phyloP scores from a whole-genome alignment of 371 early-diverging fungal genomes.

The Actinomortierella wolfii region DNA sequence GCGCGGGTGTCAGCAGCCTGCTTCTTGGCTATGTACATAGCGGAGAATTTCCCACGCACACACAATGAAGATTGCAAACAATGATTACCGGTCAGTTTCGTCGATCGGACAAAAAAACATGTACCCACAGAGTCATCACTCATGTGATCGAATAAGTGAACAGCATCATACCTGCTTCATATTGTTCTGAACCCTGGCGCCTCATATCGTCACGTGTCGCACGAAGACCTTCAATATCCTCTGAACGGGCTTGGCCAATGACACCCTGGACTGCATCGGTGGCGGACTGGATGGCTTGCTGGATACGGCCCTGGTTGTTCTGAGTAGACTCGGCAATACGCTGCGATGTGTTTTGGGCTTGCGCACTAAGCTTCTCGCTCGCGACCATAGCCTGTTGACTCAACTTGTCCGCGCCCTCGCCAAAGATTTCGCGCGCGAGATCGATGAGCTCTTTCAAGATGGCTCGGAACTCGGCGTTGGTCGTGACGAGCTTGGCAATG shows the following conservation, averaged over 20 bases:
- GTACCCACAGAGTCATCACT: no score
- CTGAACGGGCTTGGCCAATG: constrained; percentile 9
- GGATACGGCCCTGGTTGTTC: constrained; percentile 3
- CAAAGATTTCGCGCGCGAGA: constrained; percentile 55
- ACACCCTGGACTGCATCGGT: constrained; percentile 7
- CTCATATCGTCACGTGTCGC: constrained; percentile 5
- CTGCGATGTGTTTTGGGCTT: neutral
- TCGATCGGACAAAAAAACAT: no score
- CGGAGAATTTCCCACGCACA: no score
- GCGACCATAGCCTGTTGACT: constrained; percentile 37
- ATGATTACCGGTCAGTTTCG: no score
- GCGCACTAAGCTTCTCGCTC: constrained; percentile 30
- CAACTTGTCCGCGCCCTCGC: constrained; percentile 45
- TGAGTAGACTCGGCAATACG: neutral
- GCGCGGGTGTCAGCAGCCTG: constrained; percentile 16
- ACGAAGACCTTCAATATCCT: constrained; percentile 6
- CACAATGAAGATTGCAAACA: no score
- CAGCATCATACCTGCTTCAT: no score
- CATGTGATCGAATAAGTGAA: no score
- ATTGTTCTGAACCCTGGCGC: neutral
- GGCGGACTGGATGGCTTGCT: constrained; percentile 15
- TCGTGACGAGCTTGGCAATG: constrained; percentile 53
- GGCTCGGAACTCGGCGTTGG: constrained; percentile 58
- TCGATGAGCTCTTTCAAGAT: constrained; percentile 54
- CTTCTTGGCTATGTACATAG: constrained; percentile 5